A percentile compares a stretch with the other conserved stretches of the same genome.
phyloP scores from a whole-genome alignment of 2,329 filamentous ascomycete species.

The Monosporascus sp. region DNA sequence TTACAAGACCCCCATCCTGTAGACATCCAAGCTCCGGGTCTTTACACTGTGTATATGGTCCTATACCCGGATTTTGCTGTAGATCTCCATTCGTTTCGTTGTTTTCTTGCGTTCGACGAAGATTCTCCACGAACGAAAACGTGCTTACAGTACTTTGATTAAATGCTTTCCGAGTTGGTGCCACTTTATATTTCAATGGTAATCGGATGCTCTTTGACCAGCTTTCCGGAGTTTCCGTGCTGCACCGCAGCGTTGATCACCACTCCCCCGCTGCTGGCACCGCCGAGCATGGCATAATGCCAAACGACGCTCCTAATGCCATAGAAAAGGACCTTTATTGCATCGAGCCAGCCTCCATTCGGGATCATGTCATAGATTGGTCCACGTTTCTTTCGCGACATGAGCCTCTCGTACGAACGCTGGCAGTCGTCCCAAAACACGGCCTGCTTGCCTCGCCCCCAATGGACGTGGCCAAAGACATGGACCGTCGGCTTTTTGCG shows the following conservation, averaged over 20 bases:
- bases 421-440: constrained; percentile 74
- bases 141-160: neutral
- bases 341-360: constrained; percentile 40
- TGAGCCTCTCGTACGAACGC: constrained; percentile 62
- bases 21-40: too few species aligned
- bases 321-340: constrained; percentile 37
- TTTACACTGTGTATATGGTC: too few species aligned
- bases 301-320: constrained; percentile 45
- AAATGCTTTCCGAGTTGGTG: neutral
- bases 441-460: constrained; percentile 62
- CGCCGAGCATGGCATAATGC: constrained; percentile 53
- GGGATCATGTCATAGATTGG: constrained; percentile 42
- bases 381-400: constrained; percentile 38
- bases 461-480: constrained; percentile 83
- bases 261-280: constrained; percentile 42
- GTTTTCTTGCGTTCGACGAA: too few species aligned
- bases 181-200: constrained; percentile 20
- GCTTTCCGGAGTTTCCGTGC: constrained; percentile 45
- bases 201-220: constrained; percentile 33
- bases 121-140: too few species aligned
- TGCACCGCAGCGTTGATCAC: constrained; percentile 56
- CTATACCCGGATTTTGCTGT: too few species aligned
- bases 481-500: constrained; percentile 70
- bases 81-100: too few species aligned
- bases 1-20: too few species aligned